Evolutionary conservation across 2,329 filamentous ascomycete species (phyloP).

Genomic region (Xylaria sp.): DNA sequence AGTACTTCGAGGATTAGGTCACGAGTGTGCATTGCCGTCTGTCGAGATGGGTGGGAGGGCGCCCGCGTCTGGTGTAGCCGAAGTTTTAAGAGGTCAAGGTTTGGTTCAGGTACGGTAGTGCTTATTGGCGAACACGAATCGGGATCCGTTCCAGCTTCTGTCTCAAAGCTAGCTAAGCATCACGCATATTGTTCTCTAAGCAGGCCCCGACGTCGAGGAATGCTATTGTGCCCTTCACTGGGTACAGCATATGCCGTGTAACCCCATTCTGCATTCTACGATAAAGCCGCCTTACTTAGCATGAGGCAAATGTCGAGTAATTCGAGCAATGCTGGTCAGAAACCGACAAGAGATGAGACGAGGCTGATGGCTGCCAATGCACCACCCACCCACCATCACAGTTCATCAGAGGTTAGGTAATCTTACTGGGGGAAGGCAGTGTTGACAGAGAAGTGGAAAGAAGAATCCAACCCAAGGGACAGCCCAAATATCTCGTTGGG

Average conservation of each 20-base stretch:
- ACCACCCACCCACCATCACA: constrained; percentile 21
- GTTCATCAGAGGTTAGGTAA: constrained; percentile 11
- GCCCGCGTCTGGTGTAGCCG: constrained; percentile 6
- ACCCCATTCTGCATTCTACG: constrained; percentile 26
- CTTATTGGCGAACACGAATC: constrained; percentile 31
- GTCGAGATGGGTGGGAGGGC: background rate
- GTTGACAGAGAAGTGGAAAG: background rate
- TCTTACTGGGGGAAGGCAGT: constrained; percentile 1
- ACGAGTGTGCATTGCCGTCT: background rate
- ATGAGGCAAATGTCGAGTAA: constrained; percentile 19
- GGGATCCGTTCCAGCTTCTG: constrained; percentile 31
- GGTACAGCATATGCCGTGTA: constrained; percentile 28
- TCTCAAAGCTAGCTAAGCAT: constrained; percentile 22
- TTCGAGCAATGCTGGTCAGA: constrained; percentile 13
- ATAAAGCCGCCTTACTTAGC: constrained; percentile 29
- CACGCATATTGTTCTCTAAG: constrained; percentile 8
- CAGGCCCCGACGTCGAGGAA: constrained; percentile 17
- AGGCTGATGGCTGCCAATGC: constrained; percentile 24
- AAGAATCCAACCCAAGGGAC: too few species aligned
- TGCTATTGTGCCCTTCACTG: constrained; percentile 18
- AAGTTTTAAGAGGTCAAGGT: constrained; percentile 19
- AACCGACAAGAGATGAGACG: constrained; percentile 16
- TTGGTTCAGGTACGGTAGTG: constrained; percentile 26
- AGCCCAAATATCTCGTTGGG: background rate
- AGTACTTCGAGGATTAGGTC: constrained; percentile 18